Base-by-base conservation (phyloP, 2,329 filamentous ascomycete genomes). In the Penicillium corylophilum region DNA sequence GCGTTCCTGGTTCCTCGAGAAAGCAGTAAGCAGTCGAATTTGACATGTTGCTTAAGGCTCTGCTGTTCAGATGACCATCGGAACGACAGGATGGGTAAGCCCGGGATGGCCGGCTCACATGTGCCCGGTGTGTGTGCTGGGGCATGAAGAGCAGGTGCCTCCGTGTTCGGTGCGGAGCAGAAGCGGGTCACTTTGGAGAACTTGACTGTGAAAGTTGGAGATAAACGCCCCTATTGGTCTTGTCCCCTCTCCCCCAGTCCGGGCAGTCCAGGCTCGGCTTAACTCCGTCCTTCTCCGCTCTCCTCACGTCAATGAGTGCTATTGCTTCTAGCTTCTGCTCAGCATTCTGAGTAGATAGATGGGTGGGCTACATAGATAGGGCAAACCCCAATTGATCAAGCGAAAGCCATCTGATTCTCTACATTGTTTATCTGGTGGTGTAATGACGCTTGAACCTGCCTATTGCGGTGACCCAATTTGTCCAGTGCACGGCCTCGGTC, bases 151-250 rank as follows among this genome's bases (percentile, higher is more conserved):
- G 18, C 58, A 50, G 48, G 49, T 52, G 51, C 44, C 45, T 54
- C 55, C 54, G 52, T 54, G 51, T 48, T 51, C 50, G 53, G 57
- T 61, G 60, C 56, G 58, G 59, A 61, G 59, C 48, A 47, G 16
- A 33, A 50, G 50, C 46, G 44, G 45, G 46, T 48, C 47, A 16
- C 31, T 50, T 50, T 47, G 38, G 48, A 31, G 31, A 44, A 48
- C 15, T 23, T 23, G 15, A 28, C 18, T 2, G 9, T 22, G 20
- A 39, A 43, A 56, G 18, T 61, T 60, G 59, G 59, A 59, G 59
- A 60, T 7, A 15, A 15, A 7, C 9, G 8, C 8, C 1, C 18
- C n/a, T 2, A 52, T 54, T 59, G 48, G 56, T 23, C 5, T 38
- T 8, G 45, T 46, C 46, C 51, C 49, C 51, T 40, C 45, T 45